Base-by-base conservation (phyloP, 192 early-diverging fungal species). In the Phlyctochytrium arcticum region DNA sequence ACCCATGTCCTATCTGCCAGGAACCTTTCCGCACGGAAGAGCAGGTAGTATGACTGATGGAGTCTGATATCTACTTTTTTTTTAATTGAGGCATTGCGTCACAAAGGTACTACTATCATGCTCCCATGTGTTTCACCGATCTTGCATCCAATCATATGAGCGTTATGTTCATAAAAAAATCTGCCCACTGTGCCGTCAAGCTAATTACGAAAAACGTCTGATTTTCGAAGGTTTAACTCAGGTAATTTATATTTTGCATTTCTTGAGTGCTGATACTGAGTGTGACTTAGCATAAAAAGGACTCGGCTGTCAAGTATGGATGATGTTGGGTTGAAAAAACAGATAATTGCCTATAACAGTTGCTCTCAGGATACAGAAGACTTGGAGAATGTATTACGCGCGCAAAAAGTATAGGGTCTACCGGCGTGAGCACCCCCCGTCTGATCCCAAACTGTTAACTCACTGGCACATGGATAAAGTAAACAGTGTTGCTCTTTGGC, bases 401-500 rank as follows among this genome's bases (percentile, higher is more conserved):
- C 55, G 56, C 23, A 62, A 33, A 29, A 17, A 12, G 0, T 67
- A 67, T 34, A 39, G 48, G 29, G 24, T 15, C 17, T 56, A 54
- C 5, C 23, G 44, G 10, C 3, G 21, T n/a, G n/a, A 9, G 6
- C 39, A 36, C 9, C 57, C 65, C 6, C 56, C 36, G 37, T 17
- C 17, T n/a, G n/a, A 63, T 33, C 57, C 56, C 15, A 26, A 17
- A 3, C 44, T 67, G 19, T 57, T 67, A 6, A 23, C 57, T n/a
- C 60, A 50, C 21, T 60, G 46, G 46, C 65, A 67, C 48, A 9
- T 67, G 36, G 65, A 67, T 24, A 59, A 60, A 46, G 39, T 44
- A 44, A 12, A 19, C 12, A 44, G n/a, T n/a, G n/a, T n/a, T n/a
- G n/a, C n/a, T n/a, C n/a, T n/a, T n/a, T 44, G 39, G 12, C 15